Evolutionary conservation across 1,284 basidiomycete genomes (phyloP).

Genomic region (Sanghuangporus sanghuang): DNA sequence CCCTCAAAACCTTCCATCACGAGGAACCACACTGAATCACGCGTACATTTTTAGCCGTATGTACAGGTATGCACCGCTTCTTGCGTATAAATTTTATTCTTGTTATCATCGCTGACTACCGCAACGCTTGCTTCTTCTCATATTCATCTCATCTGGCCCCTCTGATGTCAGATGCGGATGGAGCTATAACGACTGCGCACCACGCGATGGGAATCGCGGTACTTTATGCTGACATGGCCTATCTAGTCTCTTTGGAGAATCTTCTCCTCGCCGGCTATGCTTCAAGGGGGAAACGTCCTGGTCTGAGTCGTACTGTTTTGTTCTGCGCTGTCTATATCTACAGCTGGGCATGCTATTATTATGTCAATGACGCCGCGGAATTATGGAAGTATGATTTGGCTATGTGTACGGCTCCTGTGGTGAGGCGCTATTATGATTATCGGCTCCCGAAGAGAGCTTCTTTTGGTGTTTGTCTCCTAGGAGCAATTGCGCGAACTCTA

Average conservation of each 20-base stretch:
- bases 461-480: slow-evolving; percentile 4
- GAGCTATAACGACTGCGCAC: background rate
- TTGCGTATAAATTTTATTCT: background rate
- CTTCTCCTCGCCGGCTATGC: background rate
- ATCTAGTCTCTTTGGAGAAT: background rate
- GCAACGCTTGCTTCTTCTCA: background rate
- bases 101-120: background rate
- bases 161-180: slow-evolving; percentile 12
- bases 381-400: background rate
- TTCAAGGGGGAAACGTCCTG: background rate
- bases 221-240: background rate
- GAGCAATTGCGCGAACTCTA: background rate
- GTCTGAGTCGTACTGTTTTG: background rate
- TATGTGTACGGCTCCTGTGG: background rate
- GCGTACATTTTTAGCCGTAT: no score
- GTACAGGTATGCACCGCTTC: background rate
- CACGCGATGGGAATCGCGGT: slow-evolving; percentile 5
- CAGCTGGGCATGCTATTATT: background rate
- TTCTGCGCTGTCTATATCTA: background rate
- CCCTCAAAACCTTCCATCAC: no score
- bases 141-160: background rate
- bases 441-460: slow-evolving; percentile 4
- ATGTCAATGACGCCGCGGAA: background rate
- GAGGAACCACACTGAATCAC: no score
- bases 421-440: background rate